These are phyloP conservation scores for Rhodofomes roseus DNA, from an alignment of 1,284 basidiomycete genomes.

Conservation along the genomic window DNA sequence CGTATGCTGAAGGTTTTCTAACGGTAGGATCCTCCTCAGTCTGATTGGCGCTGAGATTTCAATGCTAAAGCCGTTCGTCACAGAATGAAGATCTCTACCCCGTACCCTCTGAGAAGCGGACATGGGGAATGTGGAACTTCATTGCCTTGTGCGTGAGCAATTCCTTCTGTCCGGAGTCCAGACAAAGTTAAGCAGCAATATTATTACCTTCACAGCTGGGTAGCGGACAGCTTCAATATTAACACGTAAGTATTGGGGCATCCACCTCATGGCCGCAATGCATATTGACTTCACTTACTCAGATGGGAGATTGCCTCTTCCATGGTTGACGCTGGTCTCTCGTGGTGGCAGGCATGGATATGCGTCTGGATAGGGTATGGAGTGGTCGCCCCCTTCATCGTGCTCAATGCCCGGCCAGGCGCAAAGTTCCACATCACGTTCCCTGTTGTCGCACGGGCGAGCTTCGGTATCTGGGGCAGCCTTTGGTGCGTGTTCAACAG, in stretches of 20 bases:
- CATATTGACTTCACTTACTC: conserved; percentile 6
- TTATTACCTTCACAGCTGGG: conserved; percentile 66
- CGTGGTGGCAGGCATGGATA: conserved; percentile 84
- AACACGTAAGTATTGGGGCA: conserved; percentile 55
- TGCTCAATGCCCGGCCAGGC: conserved; percentile 77
- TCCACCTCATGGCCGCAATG: conserved; percentile 5
- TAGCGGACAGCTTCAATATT: conserved; percentile 79
- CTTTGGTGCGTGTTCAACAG: conserved; percentile 84
- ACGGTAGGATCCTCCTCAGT: conserved; percentile 12
- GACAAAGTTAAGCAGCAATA: no score
- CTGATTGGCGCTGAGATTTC: not conserved
- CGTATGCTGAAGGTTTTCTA: conserved; percentile 27
- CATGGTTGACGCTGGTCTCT: conserved; percentile 72
- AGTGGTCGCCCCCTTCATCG: conserved; percentile 71
- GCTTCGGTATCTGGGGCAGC: conserved; percentile 81
- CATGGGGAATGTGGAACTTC: conserved; percentile 62
- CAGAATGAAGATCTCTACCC: conserved; percentile 67
- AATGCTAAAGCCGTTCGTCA: not conserved
- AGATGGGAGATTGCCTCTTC: conserved; percentile 77
- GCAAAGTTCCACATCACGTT: conserved; percentile 81
- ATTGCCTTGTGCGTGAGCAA: conserved; percentile 50
- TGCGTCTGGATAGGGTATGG: conserved; percentile 78
- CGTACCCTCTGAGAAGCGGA: conserved; percentile 52
- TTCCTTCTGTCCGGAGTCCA: no score
- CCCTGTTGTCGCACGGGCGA: conserved; percentile 72